phyloP scores from a whole-genome alignment of 2,329 filamentous ascomycete species.

The Elsinoe arachidis region DNA sequence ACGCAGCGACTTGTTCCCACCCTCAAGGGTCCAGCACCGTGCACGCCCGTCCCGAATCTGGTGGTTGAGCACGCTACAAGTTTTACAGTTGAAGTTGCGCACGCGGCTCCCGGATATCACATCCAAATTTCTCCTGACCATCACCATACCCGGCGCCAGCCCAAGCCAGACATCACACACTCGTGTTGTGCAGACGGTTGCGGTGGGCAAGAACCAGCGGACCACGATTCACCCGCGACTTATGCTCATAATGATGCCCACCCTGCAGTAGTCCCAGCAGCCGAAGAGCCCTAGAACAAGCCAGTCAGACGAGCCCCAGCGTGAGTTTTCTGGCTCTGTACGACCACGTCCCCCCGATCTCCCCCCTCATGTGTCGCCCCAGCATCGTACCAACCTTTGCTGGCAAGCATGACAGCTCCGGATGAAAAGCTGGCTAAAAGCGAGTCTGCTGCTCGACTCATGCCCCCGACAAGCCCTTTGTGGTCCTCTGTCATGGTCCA shows the following conservation, averaged over 20 bases:
- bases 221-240: too few relatives aligned
- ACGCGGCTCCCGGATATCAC: background rate
- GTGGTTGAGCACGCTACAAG: constrained; percentile 1
- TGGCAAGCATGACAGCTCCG: background rate
- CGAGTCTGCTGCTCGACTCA: background rate
- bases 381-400: too few relatives aligned
- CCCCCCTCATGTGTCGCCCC: too few relatives aligned
- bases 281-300: too few relatives aligned
- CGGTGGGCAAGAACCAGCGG: background rate
- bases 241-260: too few relatives aligned
- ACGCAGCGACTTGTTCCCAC: background rate
- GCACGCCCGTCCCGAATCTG: background rate
- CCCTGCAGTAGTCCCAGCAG: too few relatives aligned
- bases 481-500: too few relatives aligned
- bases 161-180: background rate
- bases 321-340: too few relatives aligned
- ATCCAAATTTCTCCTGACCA: background rate
- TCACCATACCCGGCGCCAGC: background rate
- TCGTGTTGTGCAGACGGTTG: background rate
- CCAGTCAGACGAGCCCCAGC: too few relatives aligned
- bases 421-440: background rate
- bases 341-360: too few relatives aligned
- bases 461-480: background rate
- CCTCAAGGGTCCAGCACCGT: background rate
- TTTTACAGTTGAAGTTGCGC: background rate